A percentile compares a stretch with the other conserved stretches of the same genome.
Evolutionary conservation across 495 filamentous ascomycete species (phyloP).

Genomic region (Gamarada debralockiae): DNA sequence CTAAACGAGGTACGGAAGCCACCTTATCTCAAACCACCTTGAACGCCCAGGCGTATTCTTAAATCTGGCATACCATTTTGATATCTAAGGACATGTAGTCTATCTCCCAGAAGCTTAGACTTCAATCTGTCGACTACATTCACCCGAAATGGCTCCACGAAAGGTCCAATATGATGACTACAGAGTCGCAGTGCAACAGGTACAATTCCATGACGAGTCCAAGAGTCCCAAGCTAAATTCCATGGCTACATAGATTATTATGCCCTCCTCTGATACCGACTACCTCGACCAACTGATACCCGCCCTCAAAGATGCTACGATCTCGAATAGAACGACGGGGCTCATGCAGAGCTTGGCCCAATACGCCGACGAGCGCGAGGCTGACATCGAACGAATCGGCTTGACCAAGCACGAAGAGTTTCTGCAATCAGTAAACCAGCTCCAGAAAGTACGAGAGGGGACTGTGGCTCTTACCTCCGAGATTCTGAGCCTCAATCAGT

Average conservation of each 20-base stretch:
- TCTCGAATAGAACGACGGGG: slow-evolving; percentile 65
- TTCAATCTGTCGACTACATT: no score
- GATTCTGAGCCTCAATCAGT: slow-evolving; percentile 87
- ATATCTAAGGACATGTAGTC: no score
- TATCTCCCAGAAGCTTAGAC: no score
- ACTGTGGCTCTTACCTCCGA: slow-evolving; percentile 85
- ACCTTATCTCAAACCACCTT: no score
- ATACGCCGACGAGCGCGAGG: slow-evolving; percentile 81
- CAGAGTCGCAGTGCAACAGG: slow-evolving; percentile 48
- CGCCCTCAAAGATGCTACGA: slow-evolving; percentile 82
- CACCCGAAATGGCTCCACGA: slow-evolving; percentile 38
- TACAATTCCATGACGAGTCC: slow-evolving; percentile 15
- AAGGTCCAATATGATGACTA: slow-evolving; percentile 50
- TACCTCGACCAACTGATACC: slow-evolving; percentile 94
- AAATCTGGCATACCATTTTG: no score
- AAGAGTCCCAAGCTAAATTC: neutral
- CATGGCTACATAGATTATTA: slow-evolving; percentile 64
- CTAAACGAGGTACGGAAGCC: no score
- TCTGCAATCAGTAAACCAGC: slow-evolving; percentile 84
- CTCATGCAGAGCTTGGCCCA: slow-evolving; percentile 74
- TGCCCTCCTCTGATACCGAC: slow-evolving; percentile 85
- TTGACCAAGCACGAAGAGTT: slow-evolving; percentile 97
- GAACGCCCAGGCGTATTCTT: no score
- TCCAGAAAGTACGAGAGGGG: slow-evolving; percentile 84
- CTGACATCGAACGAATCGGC: slow-evolving; percentile 91